Base-by-base conservation (phyloP, 2,329 filamentous ascomycete species). In the Arthrobotrys megalospora region DNA sequence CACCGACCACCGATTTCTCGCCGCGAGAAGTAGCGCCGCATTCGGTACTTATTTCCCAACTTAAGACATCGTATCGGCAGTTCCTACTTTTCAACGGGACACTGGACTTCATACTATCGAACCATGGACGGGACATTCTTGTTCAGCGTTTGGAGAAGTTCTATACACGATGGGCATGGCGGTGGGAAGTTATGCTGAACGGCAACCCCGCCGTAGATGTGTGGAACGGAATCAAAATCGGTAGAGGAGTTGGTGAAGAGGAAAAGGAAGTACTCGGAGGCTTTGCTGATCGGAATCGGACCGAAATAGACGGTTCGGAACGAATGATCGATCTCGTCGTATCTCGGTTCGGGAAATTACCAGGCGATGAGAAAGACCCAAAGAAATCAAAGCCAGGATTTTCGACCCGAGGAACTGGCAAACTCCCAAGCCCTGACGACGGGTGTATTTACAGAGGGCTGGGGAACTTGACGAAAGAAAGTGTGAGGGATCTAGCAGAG, bases 191-290 rank as follows among this genome's bases (percentile, higher is more conserved):
- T 11, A 88, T 97, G 80, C 87, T 99, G 48, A 93, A 95, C 82
- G 95, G 94, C 7, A 97, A 97, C 81, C 96, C 96, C 0, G 90
- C 91, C 1, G 89, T 91, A 0, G 91, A 91, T 80, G 87, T 97
- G 4, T 94, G 93, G 82, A 90, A 91, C 10, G 94, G 93, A 5
- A 90, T 97, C 82, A 97, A 97, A 84, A 87, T 99, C 11, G 93
- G 93, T 38, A 95, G 96, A 16, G 95, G 98, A 0, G 96, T 98
- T 0, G 96, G 96, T 16, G 96, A 98, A 83, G 96, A 98, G 85
- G 93, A 97, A 69, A 91, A 94, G 83, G 95, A 96, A 81, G 95
- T 98, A 0, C 86, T 99, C 0, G 95, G 98, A 84, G 93, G 93
- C n/a, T 90, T 97, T 79, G 90, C 93, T 0, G 88, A 88, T 8